Base-by-base conservation (phyloP, 2,329 filamentous ascomycete species). In the Ceratocystis variospora region DNA sequence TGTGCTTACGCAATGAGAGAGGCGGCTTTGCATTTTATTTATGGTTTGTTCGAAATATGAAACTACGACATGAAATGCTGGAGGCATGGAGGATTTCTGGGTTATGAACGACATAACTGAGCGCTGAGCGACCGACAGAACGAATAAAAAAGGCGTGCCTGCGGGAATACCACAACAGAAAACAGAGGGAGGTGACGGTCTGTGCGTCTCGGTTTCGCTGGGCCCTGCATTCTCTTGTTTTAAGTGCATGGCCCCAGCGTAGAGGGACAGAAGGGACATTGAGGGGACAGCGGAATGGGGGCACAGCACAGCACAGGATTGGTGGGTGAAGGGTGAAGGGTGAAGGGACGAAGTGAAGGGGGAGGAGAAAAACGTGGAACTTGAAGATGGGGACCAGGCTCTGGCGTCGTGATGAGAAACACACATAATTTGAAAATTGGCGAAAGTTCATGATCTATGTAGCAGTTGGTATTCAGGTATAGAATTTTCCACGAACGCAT, bases 161-260 rank as follows among this genome's bases (percentile, higher is more conserved):
- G 37, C 12, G 37, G 12, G 37, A 41, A 41, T 41, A 41, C 37
- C 37, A 41, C 37, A 41, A 10, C 37, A 28, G 25, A 53, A 53
- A 53, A 41, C 37, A 41, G 37, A 12, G 37, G 48, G 37, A 12
- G 37, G 48, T n/a, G 48, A n/a, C 41, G 61, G 55, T 31, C 55
- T 44, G 44, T 46, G 37, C 37, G 19, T 28, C 31, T 12, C 17
- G 5, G 17, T 48, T 25, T 28, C 22, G 33, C 8, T 37, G 25
- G 22, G 61, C 45, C 61, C 61, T 62, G 61, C 45, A 46, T 46
- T 44, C 44, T 62, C 22, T 62, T 48, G 61, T 57, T 64, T 59
- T 57, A 64, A 64, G 63, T 64, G 37, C 15, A 45, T 59, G 63
- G 63, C 63, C 50, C 19, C n/a, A 64, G 63, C 63, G 50, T 45